Evolutionary conservation across 805 yeast species (phyloP).

Genomic region (Naumovozyma castellii): DNA sequence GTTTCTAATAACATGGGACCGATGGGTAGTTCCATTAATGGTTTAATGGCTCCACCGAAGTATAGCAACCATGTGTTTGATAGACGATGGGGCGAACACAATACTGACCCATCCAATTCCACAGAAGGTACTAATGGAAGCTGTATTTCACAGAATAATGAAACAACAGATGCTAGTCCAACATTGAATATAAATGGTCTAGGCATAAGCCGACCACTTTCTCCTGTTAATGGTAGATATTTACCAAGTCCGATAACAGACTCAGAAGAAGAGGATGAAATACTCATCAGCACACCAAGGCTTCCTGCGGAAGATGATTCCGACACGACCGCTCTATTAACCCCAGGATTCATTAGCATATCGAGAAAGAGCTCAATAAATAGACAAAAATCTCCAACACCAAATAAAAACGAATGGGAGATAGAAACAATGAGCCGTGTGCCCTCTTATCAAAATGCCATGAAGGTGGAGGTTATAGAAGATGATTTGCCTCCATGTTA

Average conservation of each 20-base stretch:
- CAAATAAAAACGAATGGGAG: conserved; percentile 33
- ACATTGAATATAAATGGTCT: background rate
- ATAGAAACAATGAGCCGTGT: conserved; percentile 49
- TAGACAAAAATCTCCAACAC: conserved; percentile 21
- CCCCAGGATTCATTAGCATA: conserved; percentile 49
- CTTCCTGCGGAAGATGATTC: background rate
- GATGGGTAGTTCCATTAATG: conserved; percentile 17
- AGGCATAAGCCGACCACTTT: background rate
- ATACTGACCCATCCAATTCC: no score
- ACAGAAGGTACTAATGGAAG: no score
- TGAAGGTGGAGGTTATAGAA: conserved; percentile 40
- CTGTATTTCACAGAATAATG: no score
- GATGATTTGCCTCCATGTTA: conserved; percentile 67
- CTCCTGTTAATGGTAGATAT: background rate
- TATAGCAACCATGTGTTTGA: conserved; percentile 78
- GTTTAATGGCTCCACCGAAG: conserved; percentile 72
- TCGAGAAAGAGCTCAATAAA: conserved; percentile 49
- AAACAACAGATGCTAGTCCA: background rate
- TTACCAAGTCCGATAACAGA: background rate
- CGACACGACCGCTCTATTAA: conserved; percentile 10
- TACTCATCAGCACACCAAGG: background rate
- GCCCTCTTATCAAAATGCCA: conserved; percentile 78
- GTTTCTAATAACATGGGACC: background rate
- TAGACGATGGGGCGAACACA: conserved; percentile 54
- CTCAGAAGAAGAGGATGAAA: background rate